Conservation (phyloP, 176 grass and related monocot genomes). For the Microstegium vimineum region DNA sequence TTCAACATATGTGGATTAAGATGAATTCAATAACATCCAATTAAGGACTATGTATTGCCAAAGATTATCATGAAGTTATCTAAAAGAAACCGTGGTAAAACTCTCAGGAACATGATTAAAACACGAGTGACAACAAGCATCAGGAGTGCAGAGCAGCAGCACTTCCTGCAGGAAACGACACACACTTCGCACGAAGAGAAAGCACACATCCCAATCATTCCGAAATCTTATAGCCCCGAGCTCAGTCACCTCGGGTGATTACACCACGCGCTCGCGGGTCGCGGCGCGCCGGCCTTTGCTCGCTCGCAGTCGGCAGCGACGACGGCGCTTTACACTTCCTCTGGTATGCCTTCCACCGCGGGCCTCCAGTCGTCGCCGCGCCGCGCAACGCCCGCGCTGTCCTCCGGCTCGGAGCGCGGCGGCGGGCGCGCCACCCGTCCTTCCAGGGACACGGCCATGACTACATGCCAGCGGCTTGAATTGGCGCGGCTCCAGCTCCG, state of each 20-base stretch:
- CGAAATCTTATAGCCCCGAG: not conserved
- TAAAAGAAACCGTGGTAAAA: not conserved
- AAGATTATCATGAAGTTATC: not conserved
- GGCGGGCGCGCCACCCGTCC: too few species aligned
- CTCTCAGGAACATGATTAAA: not conserved
- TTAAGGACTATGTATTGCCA: not conserved
- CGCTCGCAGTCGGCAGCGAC: not conserved
- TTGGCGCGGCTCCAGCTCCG: too few species aligned
- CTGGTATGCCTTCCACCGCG: too few species aligned
- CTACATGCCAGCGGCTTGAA: too few species aligned
- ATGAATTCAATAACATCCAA: too few species aligned
- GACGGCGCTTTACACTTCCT: too few species aligned
- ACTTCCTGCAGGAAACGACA: constrained; percentile 20
- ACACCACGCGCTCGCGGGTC: not conserved
- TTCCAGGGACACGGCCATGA: too few species aligned
- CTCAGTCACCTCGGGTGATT: not conserved
- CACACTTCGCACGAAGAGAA: not conserved
- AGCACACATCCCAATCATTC: not conserved
- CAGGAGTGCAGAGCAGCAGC: constrained; percentile 44
- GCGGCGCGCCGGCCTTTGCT: not conserved
- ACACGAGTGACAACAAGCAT: not conserved
- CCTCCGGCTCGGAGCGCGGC: too few species aligned
- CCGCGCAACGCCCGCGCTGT: too few species aligned
- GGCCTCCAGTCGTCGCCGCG: too few species aligned
- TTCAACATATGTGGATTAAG: too few species aligned